Evolutionary conservation across 257 asterid species (phyloP).

Genomic region (Catharanthus roseus): DNA sequence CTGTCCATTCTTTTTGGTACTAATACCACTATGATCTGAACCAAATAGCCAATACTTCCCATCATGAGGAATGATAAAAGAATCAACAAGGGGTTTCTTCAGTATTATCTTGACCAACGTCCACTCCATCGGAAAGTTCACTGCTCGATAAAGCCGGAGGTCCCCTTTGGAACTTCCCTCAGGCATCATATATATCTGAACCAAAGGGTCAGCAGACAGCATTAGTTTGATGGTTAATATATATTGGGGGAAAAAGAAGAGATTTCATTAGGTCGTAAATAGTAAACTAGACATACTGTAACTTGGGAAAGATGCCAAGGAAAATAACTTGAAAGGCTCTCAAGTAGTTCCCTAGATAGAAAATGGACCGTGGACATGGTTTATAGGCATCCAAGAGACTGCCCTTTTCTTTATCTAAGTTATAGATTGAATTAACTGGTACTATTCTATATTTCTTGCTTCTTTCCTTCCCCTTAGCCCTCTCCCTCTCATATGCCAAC

Average conservation of each 20-base stretch:
- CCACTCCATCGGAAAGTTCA: constrained; percentile 80
- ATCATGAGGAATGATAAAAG: constrained; percentile 58
- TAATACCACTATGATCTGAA: constrained; percentile 77
- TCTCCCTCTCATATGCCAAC: neutral
- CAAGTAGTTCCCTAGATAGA: neutral
- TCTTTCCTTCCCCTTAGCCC: neutral
- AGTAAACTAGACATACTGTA: neutral
- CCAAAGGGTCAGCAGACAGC: neutral
- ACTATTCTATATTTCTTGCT: neutral
- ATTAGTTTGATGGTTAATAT: neutral
- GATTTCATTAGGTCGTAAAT: neutral
- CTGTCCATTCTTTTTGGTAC: constrained; percentile 71
- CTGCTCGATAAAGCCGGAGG: constrained; percentile 86
- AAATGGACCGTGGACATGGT: neutral
- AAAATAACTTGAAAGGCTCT: neutral
- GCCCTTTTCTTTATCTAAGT: neutral
- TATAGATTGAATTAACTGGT: neutral
- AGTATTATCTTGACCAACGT: constrained; percentile 50
- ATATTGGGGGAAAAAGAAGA: neutral
- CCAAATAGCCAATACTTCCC: constrained; percentile 92
- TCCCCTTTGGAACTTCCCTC: constrained; percentile 88
- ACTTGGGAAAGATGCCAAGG: neutral
- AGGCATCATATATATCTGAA: constrained; percentile 93
- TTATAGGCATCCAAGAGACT: neutral
- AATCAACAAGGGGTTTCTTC: constrained; percentile 73